Evolutionary conservation across 805 yeast species (phyloP), one percentile per base, ranked within the genome.

Genomic region (Saccharomycopsis sp.): DNA sequence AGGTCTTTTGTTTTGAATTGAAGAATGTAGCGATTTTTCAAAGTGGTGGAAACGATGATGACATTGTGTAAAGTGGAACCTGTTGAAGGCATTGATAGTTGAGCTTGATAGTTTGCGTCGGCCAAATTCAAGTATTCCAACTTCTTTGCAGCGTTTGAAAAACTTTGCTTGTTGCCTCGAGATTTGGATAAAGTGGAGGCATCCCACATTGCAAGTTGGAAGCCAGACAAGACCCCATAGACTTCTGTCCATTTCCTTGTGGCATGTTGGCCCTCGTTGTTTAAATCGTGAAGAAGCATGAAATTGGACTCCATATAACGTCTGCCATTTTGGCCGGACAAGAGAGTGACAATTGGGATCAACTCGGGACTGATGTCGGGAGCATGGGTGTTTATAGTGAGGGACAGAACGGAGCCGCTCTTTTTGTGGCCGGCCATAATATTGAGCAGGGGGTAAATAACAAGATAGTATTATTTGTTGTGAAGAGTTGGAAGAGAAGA

Each of bases 201-300:
- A 56, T 87, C 87, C 96, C 97, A 92, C 48, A 85, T 73, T 0
- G 96, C 94, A 46, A 92, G 64, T 53, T 89, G 95, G 44, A 85
- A 84, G 16, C 98, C 98, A 3, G 85, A 76, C 31, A 92, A 65
- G 12, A 84, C 85, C 33, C 95, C 97, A 58, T 83, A 92, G 18
- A 88, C 95, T 61, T 92, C 96, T 41, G 71, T 69, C 98, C 98
- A 92, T 52, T 71, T 70, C 34, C 96, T 68, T 37, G 80, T 83
- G 3, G 64, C 59, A 0, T 95, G 88, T 42, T 78, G 72, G 6
- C 98, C 98, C 50, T 89, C 95, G 19, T 83, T 74, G 53, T 78
- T 77, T 51, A 83, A 63, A 51, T 82, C 89, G 51, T 78, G 76
- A 46, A 81, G 64, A 6, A 83, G 60, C 80, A 81, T 73, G 53